phyloP scores from a whole-genome alignment of 345 rosid species.

The Clausena lansium region DNA sequence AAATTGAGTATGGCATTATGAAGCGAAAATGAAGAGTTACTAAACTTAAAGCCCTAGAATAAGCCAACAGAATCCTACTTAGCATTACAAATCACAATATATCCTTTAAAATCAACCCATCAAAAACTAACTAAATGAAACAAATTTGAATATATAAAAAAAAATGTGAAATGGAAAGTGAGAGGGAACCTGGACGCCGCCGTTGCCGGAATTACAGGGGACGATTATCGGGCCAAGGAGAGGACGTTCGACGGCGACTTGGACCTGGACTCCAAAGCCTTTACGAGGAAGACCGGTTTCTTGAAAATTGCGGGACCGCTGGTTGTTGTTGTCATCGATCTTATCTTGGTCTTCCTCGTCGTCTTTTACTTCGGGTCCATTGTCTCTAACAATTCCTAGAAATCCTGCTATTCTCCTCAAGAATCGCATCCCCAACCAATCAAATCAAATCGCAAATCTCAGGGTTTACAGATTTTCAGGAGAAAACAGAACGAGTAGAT shows the following conservation, averaged over 20 bases:
- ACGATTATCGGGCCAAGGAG: constrained; percentile 57
- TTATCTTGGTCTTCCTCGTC: constrained; percentile 32
- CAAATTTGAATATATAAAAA: background rate
- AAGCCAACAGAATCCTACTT: background rate
- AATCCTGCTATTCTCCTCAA: constrained; percentile 79
- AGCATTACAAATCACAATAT: background rate
- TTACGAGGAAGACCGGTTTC: constrained; percentile 71
- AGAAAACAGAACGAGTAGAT: background rate
- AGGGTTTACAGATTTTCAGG: background rate
- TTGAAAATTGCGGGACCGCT: constrained; percentile 35
- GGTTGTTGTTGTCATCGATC: constrained; percentile 16
- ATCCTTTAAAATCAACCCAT: background rate
- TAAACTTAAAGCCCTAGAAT: background rate
- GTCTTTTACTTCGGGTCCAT: constrained; percentile 48
- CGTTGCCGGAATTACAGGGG: constrained; percentile 67
- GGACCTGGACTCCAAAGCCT: constrained; percentile 85
- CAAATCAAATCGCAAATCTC: constrained; percentile 6
- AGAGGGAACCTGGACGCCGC: constrained; percentile 82
- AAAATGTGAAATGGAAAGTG: background rate
- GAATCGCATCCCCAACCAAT: constrained; percentile 57
- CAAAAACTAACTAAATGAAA: background rate
- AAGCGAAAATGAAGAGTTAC: background rate
- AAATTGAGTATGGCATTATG: background rate
- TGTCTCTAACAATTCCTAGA: constrained; percentile 69
- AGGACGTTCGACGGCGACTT: constrained; percentile 72